Conservation (phyloP, 345 rosid species). For the Citrus australasica region DNA sequence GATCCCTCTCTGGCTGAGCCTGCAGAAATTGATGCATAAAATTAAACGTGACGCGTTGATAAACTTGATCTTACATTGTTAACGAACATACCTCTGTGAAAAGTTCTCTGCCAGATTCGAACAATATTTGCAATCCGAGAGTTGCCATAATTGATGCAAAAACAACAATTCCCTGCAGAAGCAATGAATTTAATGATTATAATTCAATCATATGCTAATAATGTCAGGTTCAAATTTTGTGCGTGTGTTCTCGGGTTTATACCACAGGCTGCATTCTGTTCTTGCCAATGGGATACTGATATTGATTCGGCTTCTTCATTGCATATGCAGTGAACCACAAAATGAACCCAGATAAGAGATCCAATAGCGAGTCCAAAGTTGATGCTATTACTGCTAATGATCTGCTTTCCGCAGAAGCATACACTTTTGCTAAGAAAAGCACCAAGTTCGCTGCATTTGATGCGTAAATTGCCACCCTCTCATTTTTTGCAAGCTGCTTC, state of each 20-base stretch:
- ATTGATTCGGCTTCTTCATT: conserved; percentile 65
- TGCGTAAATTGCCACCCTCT: conserved; percentile 30
- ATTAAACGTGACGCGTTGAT: too few species aligned
- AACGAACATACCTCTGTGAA: conserved; percentile 25
- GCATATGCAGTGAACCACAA: conserved; percentile 82
- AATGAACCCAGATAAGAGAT: conserved; percentile 80
- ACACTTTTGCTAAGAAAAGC: conserved; percentile 39
- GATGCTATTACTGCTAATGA: conserved; percentile 54
- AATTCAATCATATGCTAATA: neutral
- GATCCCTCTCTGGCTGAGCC: conserved; percentile 47
- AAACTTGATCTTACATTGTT: neutral
- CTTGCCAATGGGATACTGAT: conserved; percentile 74
- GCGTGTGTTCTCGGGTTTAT: neutral
- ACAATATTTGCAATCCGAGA: conserved; percentile 49
- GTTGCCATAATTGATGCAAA: conserved; percentile 59
- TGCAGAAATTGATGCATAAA: conserved; percentile 7
- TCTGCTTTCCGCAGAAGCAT: conserved; percentile 31
- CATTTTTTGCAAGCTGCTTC: conserved; percentile 26
- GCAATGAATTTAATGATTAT: neutral
- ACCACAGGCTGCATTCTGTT: conserved; percentile 88
- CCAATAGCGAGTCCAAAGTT: conserved; percentile 47
- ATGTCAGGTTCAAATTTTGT: neutral
- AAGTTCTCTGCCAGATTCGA: conserved; percentile 54
- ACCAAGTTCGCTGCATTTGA: conserved; percentile 47
- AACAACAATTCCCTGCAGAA: conserved; percentile 48